Evolutionary conservation across 257 asterid species (phyloP).

Genomic region (Thymus quinquecostatus): DNA sequence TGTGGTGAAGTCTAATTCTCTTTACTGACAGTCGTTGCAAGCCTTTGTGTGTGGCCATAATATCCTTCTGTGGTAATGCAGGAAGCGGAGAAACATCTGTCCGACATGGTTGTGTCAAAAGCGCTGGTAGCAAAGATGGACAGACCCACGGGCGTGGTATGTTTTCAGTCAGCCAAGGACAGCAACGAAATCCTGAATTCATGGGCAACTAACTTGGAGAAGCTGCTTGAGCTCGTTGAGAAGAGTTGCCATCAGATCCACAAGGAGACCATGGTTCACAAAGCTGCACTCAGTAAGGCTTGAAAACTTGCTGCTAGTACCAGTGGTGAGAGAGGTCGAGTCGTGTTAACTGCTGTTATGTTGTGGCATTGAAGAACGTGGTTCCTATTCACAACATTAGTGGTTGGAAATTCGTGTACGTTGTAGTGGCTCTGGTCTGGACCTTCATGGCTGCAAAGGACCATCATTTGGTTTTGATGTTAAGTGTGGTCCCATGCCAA

Average conservation of each 20-base stretch:
- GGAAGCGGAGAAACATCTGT: constrained; percentile 93
- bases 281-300: constrained; percentile 62
- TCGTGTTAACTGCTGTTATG: not conserved
- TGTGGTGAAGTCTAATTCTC: not conserved
- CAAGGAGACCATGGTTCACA: constrained; percentile 98
- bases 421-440: not conserved
- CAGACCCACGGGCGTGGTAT: constrained; percentile 79
- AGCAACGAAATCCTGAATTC: constrained; percentile 90
- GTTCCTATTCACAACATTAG: not conserved
- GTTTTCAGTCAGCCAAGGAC: constrained; percentile 79
- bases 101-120: constrained; percentile 95
- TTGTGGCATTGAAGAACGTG: not conserved
- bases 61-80: constrained; percentile 27
- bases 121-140: constrained; percentile 87
- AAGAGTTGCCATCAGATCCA: constrained; percentile 99
- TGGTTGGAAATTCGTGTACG: no score
- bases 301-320: constrained; percentile 31
- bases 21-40: not conserved
- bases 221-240: constrained; percentile 97
- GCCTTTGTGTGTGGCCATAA: not conserved
- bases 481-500: constrained; percentile 9
- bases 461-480: not conserved
- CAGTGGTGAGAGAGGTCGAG: not conserved
- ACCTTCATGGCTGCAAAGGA: not conserved
- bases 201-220: constrained; percentile 93